Base-by-base conservation (phyloP, 2,329 filamentous ascomycete species). In the Pseudopithomyces chartarum region DNA sequence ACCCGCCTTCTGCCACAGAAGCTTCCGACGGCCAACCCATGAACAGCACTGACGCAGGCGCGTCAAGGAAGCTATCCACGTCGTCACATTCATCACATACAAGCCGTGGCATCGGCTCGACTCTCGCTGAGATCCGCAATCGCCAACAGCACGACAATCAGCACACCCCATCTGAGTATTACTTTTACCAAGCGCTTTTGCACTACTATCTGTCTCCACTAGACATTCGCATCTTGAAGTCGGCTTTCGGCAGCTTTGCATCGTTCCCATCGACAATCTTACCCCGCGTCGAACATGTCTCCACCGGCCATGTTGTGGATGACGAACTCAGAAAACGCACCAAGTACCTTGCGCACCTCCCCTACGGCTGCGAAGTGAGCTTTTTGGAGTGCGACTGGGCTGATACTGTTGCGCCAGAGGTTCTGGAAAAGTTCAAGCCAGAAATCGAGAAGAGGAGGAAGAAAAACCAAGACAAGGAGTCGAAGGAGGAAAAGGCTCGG, bases 361-460 rank as follows among this genome's bases (percentile, higher is more conserved):
- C 93, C 0, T 87, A 90, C 49, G 93, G 93, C n/a, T 97, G 92
- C 73, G 89, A 96, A 63, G 90, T 97, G 40, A 92, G 84, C 63
- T 97, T 97, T 67, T 76, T 97, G 1, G 93, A 97, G 76, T 97
- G 93, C 70, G 92, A 97, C 73, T 97, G 93, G 93, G 92, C 91
- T 2, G 92, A 96, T 63, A 90, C 95, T 36, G 90, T 97, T 5
- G 84, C 87, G 2, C 82, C 87, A 0, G 88, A 91, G 49, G 84
- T 91, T 3, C 80, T 97, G n/a, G 87, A 87, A 38, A 83, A 84
- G 1, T 97, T 97, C 75, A 81, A 83, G n/a, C 78, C 81, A 0
- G 92, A 97, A 57, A 89, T 95, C 52, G 90, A 91, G 62, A 84
- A 85, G 55, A 84, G 93, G 52, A 83, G 92, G 54, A 92, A 89